Evolutionary conservation across 139 green algal genomes (phyloP), one percentile per base, ranked within the genome.

Genomic region (Tetraselmis striata): DNA sequence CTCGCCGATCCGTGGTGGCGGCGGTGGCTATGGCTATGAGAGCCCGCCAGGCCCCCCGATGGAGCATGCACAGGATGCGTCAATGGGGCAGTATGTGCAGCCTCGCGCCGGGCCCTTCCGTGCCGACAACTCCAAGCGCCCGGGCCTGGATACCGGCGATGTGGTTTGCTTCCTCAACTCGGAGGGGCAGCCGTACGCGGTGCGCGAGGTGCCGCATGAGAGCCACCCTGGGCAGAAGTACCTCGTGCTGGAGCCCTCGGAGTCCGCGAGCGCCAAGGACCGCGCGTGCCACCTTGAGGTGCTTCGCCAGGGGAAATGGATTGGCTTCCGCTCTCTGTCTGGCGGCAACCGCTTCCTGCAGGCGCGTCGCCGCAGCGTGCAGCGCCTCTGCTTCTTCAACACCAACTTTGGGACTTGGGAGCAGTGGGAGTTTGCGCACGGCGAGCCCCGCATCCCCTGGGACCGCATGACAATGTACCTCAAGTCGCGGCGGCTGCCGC

Each of bases 301-400:
- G 1, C 29, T 83, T 27, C 28, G 31, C 28, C 81, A 93, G 87
- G 92, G 90, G 30, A 30, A 84, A 23, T 95, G 86, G 86, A 22
- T 93, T 18, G 92, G 92, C 28, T 89, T 95, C 31, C 84, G 92
- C 2, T 90, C 88, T 22, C 79, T 84, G 25, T 79, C 82, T 0
- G 90, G 90, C 2, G 83, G 85, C n/a, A 88, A 89, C 83, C 83
- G 85, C 26, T 93, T 95, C 80, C 80, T 95, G 83, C 92, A 95
- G 84, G 90, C 89, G 0, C 86, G 91, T 27, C 86, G 89, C 59
- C 86, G 87, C 31, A 58, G 74, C 32, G 81, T 86, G 26, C 82
- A 91, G 78, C 86, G 86, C 1, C 88, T 95, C 31, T 87, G 88
- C 31, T 95, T 95, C 85, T 94, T 89, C 86, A 93, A 87, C 83